Evolutionary conservation across 2,329 filamentous ascomycete genomes (phyloP).

Genomic region (Onygenales sp.): DNA sequence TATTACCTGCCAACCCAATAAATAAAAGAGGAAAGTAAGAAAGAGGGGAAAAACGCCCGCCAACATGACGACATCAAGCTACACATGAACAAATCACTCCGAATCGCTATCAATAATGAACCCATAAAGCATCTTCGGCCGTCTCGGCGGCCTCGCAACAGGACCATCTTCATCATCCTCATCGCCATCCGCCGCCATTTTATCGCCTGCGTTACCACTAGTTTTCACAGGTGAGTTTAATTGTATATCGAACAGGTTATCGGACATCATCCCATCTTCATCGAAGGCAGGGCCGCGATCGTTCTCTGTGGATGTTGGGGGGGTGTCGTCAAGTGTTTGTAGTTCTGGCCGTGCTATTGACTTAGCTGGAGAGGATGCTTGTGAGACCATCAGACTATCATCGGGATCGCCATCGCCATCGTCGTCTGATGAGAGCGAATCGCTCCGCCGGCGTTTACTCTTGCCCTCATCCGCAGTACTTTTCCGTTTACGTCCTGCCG

Average conservation of each 20-base stretch:
- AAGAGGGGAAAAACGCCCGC: not conserved
- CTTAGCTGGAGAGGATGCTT: conserved; percentile 6
- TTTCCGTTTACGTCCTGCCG: conserved; percentile 9
- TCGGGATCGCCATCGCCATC: conserved; percentile 6
- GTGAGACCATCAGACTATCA: not conserved
- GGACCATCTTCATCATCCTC: conserved; percentile 24
- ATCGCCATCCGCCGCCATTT: conserved; percentile 1
- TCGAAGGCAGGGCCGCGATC: conserved; percentile 19
- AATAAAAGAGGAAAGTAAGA: not conserved
- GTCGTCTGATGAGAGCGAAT: conserved; percentile 1
- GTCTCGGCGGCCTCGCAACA: conserved; percentile 20
- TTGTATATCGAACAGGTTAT: not conserved
- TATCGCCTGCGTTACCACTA: not conserved
- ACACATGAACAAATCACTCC: conserved; percentile 17
- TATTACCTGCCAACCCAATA: too few relatives aligned
- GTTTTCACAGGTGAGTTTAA: not conserved
- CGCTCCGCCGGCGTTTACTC: conserved; percentile 5
- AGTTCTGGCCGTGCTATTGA: not conserved
- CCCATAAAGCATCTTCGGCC: conserved; percentile 26
- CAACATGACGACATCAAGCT: not conserved
- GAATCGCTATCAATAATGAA: conserved; percentile 37
- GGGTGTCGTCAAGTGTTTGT: conserved; percentile 8
- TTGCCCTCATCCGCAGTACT: not conserved
- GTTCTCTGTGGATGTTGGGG: conserved; percentile 21
- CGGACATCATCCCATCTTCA: conserved; percentile 12